Evolutionary conservation across 495 filamentous ascomycete species (phyloP).

Genomic region (Podospora fimiseda): DNA sequence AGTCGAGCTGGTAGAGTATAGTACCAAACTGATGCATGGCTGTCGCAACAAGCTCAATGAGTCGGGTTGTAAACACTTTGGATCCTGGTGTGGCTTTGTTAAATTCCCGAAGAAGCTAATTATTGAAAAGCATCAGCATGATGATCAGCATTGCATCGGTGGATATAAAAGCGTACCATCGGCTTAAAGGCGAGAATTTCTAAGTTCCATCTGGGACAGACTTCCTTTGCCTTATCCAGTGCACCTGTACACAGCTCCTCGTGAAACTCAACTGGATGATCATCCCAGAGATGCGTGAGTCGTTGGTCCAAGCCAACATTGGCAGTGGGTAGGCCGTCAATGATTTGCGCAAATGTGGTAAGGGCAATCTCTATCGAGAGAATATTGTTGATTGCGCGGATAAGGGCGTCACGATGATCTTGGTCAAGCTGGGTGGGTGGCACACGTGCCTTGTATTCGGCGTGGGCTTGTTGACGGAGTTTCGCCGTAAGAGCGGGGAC

Average conservation of each 20-base stretch:
- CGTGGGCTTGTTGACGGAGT: not conserved
- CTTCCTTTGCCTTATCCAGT: slow-evolving; percentile 10
- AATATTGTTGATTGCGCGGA: slow-evolving; percentile 13
- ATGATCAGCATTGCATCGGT: not conserved
- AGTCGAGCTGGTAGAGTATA: slow-evolving; percentile 17
- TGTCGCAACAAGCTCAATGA: slow-evolving; percentile 26
- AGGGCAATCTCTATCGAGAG: slow-evolving; percentile 21
- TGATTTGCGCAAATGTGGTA: slow-evolving; percentile 27
- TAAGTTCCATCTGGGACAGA: slow-evolving; percentile 12
- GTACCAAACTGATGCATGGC: slow-evolving; percentile 24
- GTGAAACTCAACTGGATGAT: slow-evolving; percentile 17
- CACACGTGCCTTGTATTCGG: slow-evolving; percentile 8
- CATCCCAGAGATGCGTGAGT: not conserved
- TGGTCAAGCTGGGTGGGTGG: not conserved
- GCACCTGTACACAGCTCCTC: slow-evolving; percentile 13
- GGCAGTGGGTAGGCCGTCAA: slow-evolving; percentile 25
- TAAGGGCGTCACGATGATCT: slow-evolving; percentile 6
- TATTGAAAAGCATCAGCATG: no score
- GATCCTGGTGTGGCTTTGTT: slow-evolving; percentile 14
- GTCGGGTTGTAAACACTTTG: slow-evolving; percentile 13
- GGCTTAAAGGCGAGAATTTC: slow-evolving; percentile 14
- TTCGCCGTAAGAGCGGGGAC: no score
- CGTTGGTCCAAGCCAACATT: slow-evolving; percentile 17
- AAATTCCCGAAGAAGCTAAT: slow-evolving; percentile 9
- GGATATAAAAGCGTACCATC: slow-evolving; percentile 1